These are phyloP conservation scores for Penicillium roqueforti DNA, from an alignment of 495 filamentous ascomycete species.

Conservation along the genomic window DNA sequence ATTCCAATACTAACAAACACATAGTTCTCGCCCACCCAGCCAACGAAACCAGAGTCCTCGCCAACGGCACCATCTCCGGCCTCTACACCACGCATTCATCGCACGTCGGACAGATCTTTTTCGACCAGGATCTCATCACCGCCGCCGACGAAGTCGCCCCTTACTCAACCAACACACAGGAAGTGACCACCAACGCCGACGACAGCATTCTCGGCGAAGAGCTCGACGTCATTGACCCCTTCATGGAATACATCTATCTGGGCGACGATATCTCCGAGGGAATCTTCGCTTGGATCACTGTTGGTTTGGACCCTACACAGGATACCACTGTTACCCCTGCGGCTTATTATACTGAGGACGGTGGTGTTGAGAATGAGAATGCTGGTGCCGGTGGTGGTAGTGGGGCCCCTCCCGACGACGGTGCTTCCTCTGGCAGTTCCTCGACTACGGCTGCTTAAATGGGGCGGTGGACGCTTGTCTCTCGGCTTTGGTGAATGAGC, in stretches of 20 bases:
- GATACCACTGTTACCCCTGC: slow-evolving; percentile 26
- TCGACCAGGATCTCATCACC: slow-evolving; percentile 50
- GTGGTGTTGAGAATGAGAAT: slow-evolving; percentile 33
- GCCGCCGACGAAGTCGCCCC: slow-evolving; percentile 45
- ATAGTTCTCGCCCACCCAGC: slow-evolving; percentile 36
- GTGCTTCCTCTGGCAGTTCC: neutral
- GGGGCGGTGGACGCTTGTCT: neutral
- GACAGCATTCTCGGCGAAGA: slow-evolving; percentile 48
- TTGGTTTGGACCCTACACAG: slow-evolving; percentile 31
- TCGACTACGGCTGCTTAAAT: neutral
- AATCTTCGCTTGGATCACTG: slow-evolving; percentile 36
- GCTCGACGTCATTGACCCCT: slow-evolving; percentile 51
- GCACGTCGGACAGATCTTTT: slow-evolving; percentile 63
- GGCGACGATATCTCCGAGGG: slow-evolving; percentile 30
- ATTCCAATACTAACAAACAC: neutral
- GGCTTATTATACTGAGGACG: slow-evolving; percentile 32
- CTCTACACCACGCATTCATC: slow-evolving; percentile 29
- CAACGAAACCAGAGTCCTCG: slow-evolving; percentile 27
- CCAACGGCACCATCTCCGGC: slow-evolving; percentile 33
- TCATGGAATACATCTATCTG: slow-evolving; percentile 50
- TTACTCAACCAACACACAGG: slow-evolving; percentile 53
- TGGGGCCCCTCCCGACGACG: slow-evolving; percentile 15
- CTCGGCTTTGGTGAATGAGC: neutral
- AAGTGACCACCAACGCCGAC: slow-evolving; percentile 46
- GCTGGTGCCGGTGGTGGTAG: slow-evolving; percentile 10